Base-by-base conservation (phyloP, 1,284 basidiomycete species). In the Uromyces viciae-fabae region DNA sequence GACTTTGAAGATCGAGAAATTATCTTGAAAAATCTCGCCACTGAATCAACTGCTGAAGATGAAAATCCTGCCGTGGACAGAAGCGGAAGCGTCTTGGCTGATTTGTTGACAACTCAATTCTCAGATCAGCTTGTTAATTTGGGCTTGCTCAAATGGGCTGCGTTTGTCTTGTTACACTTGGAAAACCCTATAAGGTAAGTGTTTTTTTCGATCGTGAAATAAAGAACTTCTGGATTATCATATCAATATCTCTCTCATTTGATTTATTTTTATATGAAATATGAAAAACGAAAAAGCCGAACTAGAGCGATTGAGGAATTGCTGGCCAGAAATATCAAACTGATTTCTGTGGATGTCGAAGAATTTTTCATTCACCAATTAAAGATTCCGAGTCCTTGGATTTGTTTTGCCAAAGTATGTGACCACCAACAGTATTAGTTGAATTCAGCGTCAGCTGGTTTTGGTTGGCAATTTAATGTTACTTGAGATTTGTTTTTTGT, bases 101-200 rank as follows among this genome's bases (percentile, higher is more conserved):
- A 98, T 86, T 85, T 90, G 46, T 87, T 98, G 36, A 92, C 94
- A 1, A 91, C 90, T 82, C 90, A 90, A 75, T 99, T 97, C 85
- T 95, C 95, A 0, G 89, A 90, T 64, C 94, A 98, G 86, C 87
- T 99, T 81, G 95, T 98, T 86, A 89, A 89, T 77, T 86, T 90
- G 75, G 94, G 92, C 15, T 88, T 92, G 88, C 90, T 95, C 86
- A 91, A 92, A 83, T 93, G 94, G 87, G 92, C 95, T 3, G 90
- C 90, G 0, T 98, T 98, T 85, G 92, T 98, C 11, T 87, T 98
- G 81, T 88, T 98, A 75, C 95, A 98, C 86, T 88, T 99, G 19
- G 93, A 95, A 85, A 90, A 91, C 22, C 89, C 90, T 33, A 88
- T 88, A 46, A 91, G 92, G 94, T 95, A 84, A 84, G 89, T 89